phyloP scores from a whole-genome alignment of 768 basidiomycete species.

The Lyophyllum decastes region DNA sequence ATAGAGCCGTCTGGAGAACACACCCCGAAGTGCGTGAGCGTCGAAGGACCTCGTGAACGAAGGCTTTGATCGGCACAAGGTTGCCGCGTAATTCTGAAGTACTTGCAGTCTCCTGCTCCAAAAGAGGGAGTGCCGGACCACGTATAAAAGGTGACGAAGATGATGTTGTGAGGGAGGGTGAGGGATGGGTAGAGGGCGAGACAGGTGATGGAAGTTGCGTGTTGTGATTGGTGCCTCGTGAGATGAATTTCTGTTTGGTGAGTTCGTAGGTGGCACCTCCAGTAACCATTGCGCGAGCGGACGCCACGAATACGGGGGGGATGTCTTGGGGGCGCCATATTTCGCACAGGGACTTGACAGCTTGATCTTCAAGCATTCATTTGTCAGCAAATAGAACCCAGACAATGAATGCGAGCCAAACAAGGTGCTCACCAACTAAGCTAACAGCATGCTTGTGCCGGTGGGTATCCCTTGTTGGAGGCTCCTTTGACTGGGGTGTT shows the following conservation, averaged over 20 bases:
- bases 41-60: conserved; percentile 87
- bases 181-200: conserved; percentile 44
- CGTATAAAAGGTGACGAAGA: conserved; percentile 23
- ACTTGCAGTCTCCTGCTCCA: conserved; percentile 17
- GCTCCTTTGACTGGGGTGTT: conserved; percentile 33
- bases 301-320: conserved; percentile 50
- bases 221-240: conserved; percentile 25
- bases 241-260: conserved; percentile 14
- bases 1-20: conserved; percentile 84
- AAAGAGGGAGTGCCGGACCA: conserved; percentile 13
- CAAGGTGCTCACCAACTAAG: conserved; percentile 63
- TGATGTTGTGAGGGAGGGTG: conserved; percentile 28
- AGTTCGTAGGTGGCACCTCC: conserved; percentile 15
- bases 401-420: conserved; percentile 2
- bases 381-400: conserved; percentile 15
- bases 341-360: conserved; percentile 74
- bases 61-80: conserved; percentile 65
- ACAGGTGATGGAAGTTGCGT: conserved; percentile 54
- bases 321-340: conserved; percentile 83
- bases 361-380: conserved; percentile 58
- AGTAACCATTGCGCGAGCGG: conserved; percentile 30
- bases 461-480: conserved; percentile 32
- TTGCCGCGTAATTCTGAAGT: conserved; percentile 31
- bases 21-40: conserved; percentile 83
- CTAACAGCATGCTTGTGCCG: conserved; percentile 70